phyloP scores from a whole-genome alignment of 352 stramenopile genomes.

The Phytophthora tubulina region DNA sequence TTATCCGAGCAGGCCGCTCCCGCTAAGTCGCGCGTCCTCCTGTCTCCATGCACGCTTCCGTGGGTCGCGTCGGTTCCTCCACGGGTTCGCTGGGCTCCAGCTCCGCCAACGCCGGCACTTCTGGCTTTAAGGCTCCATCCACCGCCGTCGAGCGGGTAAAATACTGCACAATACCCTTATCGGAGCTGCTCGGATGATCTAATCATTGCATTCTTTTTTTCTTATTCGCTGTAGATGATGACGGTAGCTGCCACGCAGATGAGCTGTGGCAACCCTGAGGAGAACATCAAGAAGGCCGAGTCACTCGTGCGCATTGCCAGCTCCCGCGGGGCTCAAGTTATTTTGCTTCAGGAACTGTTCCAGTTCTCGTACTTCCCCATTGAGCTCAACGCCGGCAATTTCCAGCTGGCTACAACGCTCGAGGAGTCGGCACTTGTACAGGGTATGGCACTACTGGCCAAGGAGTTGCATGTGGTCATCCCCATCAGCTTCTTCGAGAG shows the following conservation, averaged over 20 bases:
- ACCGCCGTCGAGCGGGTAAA: conserved; percentile 64
- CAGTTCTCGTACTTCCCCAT: conserved; percentile 94
- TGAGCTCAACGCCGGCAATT: conserved; percentile 90
- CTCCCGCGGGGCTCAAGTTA: conserved; percentile 88
- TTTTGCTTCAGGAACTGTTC: conserved; percentile 93
- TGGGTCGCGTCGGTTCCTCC: conserved; percentile 43
- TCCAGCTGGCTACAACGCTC: conserved; percentile 87
- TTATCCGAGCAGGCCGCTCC: not conserved
- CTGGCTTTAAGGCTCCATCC: conserved; percentile 53
- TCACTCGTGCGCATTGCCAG: conserved; percentile 90
- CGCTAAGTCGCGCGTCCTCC: not conserved
- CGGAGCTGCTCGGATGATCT: conserved; percentile 15
- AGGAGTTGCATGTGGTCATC: conserved; percentile 92
- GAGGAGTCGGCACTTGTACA: conserved; percentile 88
- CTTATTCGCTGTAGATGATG: conserved; percentile 61
- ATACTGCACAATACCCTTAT: conserved; percentile 6
- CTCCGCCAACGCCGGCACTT: conserved; percentile 29
- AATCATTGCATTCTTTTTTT: conserved; percentile 10
- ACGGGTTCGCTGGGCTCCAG: conserved; percentile 42
- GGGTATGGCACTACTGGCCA: conserved; percentile 89
- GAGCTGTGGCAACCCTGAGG: conserved; percentile 85
- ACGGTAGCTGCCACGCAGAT: conserved; percentile 91
- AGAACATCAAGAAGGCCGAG: conserved; percentile 93
- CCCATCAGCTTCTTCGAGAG: conserved; percentile 94
- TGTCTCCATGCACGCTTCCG: conserved; percentile 46